Evolutionary conservation across 257 asterid genomes (phyloP).

Genomic region (Ehretia macrophylla): DNA sequence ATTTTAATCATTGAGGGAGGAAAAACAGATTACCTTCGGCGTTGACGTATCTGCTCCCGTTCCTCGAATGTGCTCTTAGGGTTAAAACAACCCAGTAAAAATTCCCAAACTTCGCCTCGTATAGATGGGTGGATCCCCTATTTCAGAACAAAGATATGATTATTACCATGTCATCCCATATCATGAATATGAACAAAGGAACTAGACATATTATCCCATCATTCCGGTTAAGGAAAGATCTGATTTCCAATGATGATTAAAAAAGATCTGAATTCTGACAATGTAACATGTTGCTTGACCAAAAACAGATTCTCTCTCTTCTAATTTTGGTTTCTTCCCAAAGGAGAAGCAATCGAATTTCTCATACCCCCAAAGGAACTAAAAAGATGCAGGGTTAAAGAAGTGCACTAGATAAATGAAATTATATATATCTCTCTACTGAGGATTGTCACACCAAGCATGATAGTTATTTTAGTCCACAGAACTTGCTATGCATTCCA

Average conservation of each 20-base stretch:
- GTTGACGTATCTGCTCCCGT: constrained; percentile 62
- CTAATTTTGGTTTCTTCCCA: no score
- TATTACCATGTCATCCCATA: constrained; percentile 3
- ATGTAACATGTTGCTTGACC: neutral
- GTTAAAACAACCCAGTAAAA: constrained; percentile 85
- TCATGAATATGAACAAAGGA: neutral
- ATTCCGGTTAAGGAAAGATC: neutral
- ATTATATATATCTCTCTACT: no score
- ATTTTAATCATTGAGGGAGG: constrained; percentile 10
- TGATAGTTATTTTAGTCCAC: no score
- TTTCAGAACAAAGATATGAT: constrained; percentile 5
- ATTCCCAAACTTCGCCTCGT: constrained; percentile 99
- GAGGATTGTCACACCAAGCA: no score
- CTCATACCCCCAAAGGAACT: neutral
- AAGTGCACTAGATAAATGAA: no score
- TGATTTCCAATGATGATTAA: neutral
- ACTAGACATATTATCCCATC: neutral
- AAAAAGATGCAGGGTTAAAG: no score
- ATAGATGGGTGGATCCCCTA: constrained; percentile 97
- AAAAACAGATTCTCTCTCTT: no score
- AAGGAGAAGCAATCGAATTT: no score
- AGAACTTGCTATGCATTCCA: no score
- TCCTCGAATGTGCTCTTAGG: constrained; percentile 85
- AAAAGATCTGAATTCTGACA: neutral
- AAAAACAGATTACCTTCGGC: constrained; percentile 56